These are phyloP conservation scores for Kodamaea anthophila DNA, from an alignment of 1,139 yeast species.

Conservation along the genomic window DNA sequence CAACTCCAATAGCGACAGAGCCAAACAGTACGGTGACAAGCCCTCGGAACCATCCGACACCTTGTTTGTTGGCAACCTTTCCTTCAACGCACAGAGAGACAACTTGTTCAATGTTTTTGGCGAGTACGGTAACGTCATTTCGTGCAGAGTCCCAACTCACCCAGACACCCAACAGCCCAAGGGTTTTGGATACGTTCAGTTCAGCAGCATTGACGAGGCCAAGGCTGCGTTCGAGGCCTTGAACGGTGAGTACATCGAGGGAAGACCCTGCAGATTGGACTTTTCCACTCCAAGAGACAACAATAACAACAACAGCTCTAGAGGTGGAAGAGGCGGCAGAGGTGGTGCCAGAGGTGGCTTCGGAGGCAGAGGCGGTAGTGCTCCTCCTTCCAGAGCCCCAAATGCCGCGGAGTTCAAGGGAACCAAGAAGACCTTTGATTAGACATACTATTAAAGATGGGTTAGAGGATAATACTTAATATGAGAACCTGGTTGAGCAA, in stretches of 20 bases:
- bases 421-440: constrained; percentile 74
- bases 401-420: constrained; percentile 65
- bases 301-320: too few relatives aligned
- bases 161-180: constrained; percentile 98
- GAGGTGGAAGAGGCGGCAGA: constrained; percentile 34
- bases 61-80: constrained; percentile 89
- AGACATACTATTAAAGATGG: too few relatives aligned
- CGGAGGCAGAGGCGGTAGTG: constrained; percentile 30
- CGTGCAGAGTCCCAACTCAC: constrained; percentile 94
- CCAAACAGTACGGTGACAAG: constrained; percentile 81
- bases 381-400: constrained; percentile 54
- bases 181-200: constrained; percentile 98
- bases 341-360: constrained; percentile 43
- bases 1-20: constrained; percentile 55
- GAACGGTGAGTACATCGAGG: constrained; percentile 84
- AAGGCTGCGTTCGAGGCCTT: constrained; percentile 80
- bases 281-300: constrained; percentile 83
- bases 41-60: constrained; percentile 93
- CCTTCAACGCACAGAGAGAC: constrained; percentile 84
- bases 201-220: constrained; percentile 80
- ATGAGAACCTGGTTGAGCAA: too few relatives aligned
- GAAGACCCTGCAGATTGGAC: constrained; percentile 93
- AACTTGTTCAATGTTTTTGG: constrained; percentile 65
- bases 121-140: constrained; percentile 71
- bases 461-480: too few relatives aligned